Percentiles rank a stretch among this genome's conserved stretches.
phyloP scores from a whole-genome alignment of 192 early-diverging fungal genomes.

The Spinellus fusiger region DNA sequence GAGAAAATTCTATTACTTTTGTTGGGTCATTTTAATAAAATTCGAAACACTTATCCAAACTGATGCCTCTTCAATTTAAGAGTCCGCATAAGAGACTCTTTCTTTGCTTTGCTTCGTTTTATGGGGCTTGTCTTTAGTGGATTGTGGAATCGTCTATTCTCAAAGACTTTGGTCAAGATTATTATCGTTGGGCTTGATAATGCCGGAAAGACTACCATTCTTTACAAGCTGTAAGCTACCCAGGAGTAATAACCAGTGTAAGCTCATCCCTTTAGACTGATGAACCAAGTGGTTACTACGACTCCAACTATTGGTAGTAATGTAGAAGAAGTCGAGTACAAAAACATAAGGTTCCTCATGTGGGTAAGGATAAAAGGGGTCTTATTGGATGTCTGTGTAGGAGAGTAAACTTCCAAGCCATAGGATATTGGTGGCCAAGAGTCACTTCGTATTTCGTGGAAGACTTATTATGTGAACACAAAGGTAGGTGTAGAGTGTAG shows the following conservation, averaged over 20 bases:
- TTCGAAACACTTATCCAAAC: background rate
- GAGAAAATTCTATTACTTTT: too few species aligned
- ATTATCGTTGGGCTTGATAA: constrained; percentile 63
- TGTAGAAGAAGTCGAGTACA: constrained; percentile 63
- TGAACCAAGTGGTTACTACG: constrained; percentile 58
- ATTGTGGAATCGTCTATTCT: constrained; percentile 53
- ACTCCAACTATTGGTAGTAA: constrained; percentile 69
- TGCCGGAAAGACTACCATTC: constrained; percentile 55
- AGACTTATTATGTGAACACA: constrained; percentile 59
- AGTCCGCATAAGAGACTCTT: background rate
- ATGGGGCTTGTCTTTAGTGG: constrained; percentile 57
- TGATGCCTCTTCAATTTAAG: background rate
- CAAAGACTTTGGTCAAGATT: constrained; percentile 61
- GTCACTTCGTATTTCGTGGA: constrained; percentile 57
- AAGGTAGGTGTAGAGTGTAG: constrained; percentile 25
- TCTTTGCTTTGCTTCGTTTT: background rate
- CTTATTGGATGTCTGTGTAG: too few species aligned
- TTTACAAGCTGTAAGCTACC: constrained; percentile 49
- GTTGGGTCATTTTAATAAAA: too few species aligned
- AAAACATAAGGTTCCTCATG: constrained; percentile 65
- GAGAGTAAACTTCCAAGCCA: background rate
- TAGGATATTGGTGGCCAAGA: constrained; percentile 62
- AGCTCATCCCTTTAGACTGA: constrained; percentile 29
- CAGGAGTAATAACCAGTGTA: background rate
- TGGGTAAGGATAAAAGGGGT: constrained; percentile 46